Evolutionary conservation across 768 basidiomycete species (phyloP), one percentile per base, ranked within the genome.

Genomic region (Polyporus arcularius): DNA sequence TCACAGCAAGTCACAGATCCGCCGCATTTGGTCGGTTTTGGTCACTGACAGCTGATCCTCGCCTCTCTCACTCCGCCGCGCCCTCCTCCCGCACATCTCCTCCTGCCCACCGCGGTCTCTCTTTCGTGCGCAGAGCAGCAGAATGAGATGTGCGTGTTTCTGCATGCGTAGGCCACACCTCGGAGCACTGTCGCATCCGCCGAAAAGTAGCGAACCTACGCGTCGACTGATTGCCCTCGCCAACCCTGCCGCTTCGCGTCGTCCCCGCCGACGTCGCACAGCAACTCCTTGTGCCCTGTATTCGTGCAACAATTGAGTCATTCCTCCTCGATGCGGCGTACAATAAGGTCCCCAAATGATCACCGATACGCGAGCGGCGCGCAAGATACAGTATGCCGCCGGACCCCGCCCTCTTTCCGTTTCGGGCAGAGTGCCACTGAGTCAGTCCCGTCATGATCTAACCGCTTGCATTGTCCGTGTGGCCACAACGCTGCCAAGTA

Each of bases 261-360:
- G 55, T 26, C 55, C 43, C 38, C 42, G 42, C 48, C 45, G 8
- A 35, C 47, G 26, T 15, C 43, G 32, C 40, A 39, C n/a, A 42
- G 55, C 10, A 21, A 31, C 28, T 39, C 8, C 46, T 47, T 50
- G 54, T 49, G 43, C 40, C 1, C 60, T 47, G 14, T 14, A 43
- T 57, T 53, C 26, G 54, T 21, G 35, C 55, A 16, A 61, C 60
- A 61, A 61, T 61, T 52, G 55, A 46, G 50, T 30, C 16, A 16
- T 14, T 2, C 11, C 26, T 28, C 35, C 60, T 57, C 54, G 55
- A 61, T 52, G 47, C 55, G 43, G 54, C 43, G 31, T 55, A 56
- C 60, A 61, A 61, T 52, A 30, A 38, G 50, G 28, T 35, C 31
- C 16, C 35, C 18, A 8, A 18, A 18, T 52, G 46, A 48, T 48